Conservation (phyloP, 257 asterid species). For the Capsicum baccatum region DNA sequence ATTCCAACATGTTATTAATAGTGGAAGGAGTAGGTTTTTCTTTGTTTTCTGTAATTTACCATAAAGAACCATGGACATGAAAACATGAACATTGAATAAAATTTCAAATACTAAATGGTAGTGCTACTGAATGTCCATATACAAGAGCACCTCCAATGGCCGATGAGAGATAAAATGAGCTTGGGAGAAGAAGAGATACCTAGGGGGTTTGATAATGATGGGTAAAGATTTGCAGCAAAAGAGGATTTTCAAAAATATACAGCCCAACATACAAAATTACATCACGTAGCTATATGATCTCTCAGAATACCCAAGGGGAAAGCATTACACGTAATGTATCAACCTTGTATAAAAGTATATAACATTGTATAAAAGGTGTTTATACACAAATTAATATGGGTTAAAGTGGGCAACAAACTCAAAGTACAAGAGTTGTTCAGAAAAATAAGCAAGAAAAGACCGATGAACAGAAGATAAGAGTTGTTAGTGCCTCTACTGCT, state of each 20-base stretch:
- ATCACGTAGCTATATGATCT: no score
- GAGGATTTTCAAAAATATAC: no score
- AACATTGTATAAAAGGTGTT: no score
- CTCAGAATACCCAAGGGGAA: no score
- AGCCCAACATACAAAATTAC: no score
- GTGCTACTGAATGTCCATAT: not conserved
- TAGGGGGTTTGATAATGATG: not conserved
- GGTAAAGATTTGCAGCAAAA: no score
- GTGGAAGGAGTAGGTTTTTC: not conserved
- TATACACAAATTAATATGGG: no score
- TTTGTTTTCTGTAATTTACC: not conserved
- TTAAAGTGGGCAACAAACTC: no score
- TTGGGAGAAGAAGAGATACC: not conserved
- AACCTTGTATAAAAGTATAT: no score
- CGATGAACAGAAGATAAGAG: not conserved
- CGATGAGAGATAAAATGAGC: not conserved
- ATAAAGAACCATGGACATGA: not conserved
- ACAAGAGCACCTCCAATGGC: not conserved
- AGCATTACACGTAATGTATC: no score
- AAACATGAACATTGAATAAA: not conserved
- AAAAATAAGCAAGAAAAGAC: not conserved
- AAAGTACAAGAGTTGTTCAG: no score
- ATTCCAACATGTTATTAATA: not conserved
- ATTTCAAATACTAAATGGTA: slow-evolving; percentile 16
- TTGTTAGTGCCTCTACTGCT: no score